Percentiles rank a stretch among this genome's conserved stretches.
phyloP scores from a whole-genome alignment of 441 rosid genomes.

The Croton laevigatus region DNA sequence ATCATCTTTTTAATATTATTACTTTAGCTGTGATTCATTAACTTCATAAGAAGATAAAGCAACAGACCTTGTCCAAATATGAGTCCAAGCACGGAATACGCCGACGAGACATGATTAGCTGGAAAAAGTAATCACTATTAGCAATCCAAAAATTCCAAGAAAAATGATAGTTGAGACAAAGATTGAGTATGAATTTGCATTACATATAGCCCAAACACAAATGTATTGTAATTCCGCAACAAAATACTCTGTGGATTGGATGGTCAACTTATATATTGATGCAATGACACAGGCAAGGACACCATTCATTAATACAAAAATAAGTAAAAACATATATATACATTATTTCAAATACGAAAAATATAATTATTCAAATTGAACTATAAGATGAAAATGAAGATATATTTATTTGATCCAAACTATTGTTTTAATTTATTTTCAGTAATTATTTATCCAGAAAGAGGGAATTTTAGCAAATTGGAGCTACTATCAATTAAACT shows the following conservation, averaged over 20 bases:
- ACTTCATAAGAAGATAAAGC: conserved; percentile 10
- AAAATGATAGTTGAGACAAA: not conserved
- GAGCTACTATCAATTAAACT: too few species aligned
- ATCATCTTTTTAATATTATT: not conserved
- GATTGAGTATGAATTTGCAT: not conserved
- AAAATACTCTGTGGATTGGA: not conserved
- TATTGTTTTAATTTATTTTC: too few species aligned
- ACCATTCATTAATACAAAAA: too few species aligned
- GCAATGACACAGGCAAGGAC: too few species aligned
- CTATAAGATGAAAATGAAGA: too few species aligned
- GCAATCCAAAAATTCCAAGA: not conserved
- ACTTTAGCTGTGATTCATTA: not conserved
- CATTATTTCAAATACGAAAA: too few species aligned
- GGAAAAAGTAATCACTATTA: conserved; percentile 19
- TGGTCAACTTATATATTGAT: not conserved
- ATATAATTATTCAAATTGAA: too few species aligned
- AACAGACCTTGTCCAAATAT: conserved; percentile 87
- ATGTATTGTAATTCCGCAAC: not conserved
- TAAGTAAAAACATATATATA: too few species aligned
- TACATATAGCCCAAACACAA: not conserved
- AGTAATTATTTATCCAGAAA: too few species aligned
- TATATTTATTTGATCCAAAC: too few species aligned
- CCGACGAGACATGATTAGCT: conserved; percentile 96
- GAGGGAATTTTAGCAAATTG: too few species aligned
- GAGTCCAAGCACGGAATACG: conserved; percentile 98